Conservation (phyloP, 192 early-diverging fungal genomes). For the Coemansia sp. region DNA sequence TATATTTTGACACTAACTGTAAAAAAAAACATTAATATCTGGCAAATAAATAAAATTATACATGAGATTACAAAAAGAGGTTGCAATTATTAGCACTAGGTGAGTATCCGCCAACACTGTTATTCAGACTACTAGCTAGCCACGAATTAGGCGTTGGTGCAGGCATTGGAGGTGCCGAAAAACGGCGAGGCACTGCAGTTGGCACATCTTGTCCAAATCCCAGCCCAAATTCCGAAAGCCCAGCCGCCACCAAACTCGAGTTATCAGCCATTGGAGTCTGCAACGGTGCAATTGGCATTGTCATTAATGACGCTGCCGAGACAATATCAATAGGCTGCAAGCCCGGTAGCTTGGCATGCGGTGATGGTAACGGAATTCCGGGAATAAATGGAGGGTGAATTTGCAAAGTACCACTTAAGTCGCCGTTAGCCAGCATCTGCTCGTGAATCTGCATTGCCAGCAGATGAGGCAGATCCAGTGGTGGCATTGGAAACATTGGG, state of each 20-base stretch:
- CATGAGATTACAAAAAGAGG: neutral
- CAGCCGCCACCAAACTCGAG: neutral
- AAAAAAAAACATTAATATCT: constrained; percentile 1
- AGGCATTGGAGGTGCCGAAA: constrained; percentile 2
- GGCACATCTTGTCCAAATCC: neutral
- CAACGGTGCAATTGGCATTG: neutral
- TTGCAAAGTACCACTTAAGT: neutral
- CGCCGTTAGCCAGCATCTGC: neutral
- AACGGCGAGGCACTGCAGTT: neutral
- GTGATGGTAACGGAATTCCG: neutral
- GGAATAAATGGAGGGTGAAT: constrained; percentile 2
- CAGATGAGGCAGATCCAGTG: constrained; percentile 7
- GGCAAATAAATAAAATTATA: neutral
- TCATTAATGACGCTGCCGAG: neutral
- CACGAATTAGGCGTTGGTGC: neutral
- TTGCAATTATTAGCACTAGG: neutral
- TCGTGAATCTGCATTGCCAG: constrained; percentile 5
- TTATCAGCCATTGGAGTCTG: neutral
- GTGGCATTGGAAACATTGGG: constrained; percentile 1
- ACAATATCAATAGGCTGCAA: neutral
- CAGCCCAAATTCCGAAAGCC: neutral
- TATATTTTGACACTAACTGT: neutral
- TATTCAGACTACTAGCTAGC: neutral
- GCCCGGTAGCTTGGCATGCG: constrained; percentile 2
- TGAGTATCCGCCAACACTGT: neutral